Conservation (phyloP, 192 early-diverging fungal genomes). For the Thamnidium elegans region DNA sequence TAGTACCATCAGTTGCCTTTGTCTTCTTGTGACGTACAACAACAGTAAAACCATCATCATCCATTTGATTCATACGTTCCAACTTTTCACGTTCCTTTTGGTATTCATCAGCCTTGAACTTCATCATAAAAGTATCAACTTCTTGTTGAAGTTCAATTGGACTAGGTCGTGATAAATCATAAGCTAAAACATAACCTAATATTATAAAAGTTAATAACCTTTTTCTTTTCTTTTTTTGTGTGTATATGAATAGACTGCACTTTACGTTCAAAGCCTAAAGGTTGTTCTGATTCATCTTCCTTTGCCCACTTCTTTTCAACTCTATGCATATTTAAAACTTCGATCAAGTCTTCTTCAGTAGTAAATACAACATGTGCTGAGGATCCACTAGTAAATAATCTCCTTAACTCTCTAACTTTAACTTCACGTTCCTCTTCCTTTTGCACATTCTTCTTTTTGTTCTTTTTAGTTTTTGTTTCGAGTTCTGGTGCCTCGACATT, state of each 20-base stretch:
- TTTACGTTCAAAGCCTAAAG: slow-evolving; percentile 51
- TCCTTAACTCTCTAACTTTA: slow-evolving; percentile 34
- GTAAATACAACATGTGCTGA: slow-evolving; percentile 70
- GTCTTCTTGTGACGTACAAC: slow-evolving; percentile 69
- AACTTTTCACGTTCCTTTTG: slow-evolving; percentile 62
- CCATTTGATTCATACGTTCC: slow-evolving; percentile 73
- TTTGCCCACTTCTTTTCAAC: slow-evolving; percentile 59
- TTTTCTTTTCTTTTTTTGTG: background rate
- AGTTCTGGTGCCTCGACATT: slow-evolving; percentile 35
- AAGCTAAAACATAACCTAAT: slow-evolving; percentile 27
- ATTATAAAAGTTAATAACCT: slow-evolving; percentile 7
- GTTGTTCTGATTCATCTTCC: slow-evolving; percentile 43
- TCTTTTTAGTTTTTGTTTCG: slow-evolving; percentile 16
- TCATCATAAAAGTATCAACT: slow-evolving; percentile 72
- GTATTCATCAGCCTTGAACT: slow-evolving; percentile 76
- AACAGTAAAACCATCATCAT: slow-evolving; percentile 90
- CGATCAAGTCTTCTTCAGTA: slow-evolving; percentile 60
- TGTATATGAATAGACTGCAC: background rate
- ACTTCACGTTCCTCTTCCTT: slow-evolving; percentile 10
- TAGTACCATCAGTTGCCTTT: slow-evolving; percentile 65
- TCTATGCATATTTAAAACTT: slow-evolving; percentile 58
- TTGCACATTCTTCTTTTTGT: slow-evolving; percentile 14
- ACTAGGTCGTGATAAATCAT: slow-evolving; percentile 33
- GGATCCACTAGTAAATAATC: slow-evolving; percentile 49
- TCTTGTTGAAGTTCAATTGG: slow-evolving; percentile 49